Base-by-base conservation (phyloP, 495 filamentous ascomycete genomes). In the Lasiosphaeria miniovina region DNA sequence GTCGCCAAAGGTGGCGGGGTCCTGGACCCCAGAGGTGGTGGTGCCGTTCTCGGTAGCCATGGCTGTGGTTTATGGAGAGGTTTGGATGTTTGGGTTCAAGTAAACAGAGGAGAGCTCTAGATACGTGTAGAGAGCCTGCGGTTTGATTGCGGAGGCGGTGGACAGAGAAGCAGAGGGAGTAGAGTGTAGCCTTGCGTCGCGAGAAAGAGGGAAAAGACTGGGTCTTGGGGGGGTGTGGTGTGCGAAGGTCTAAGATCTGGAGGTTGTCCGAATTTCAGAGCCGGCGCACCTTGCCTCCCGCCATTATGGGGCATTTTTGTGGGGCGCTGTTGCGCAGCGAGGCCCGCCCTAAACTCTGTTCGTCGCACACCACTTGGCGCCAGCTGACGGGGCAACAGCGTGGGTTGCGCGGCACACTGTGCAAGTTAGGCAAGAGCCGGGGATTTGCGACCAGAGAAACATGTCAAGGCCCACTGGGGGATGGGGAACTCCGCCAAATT, bases 1-100 rank as follows among this genome's bases (percentile, higher is more conserved):
- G 24, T 65, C 64, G 59, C 56, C 64, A 24, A 24, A 24, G 57
- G 62, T 67, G 41, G 61, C n/a, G 61, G 57, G 57, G 54, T 64
- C 57, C 54, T 64, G 62, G 52, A 54, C 54, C 33, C 12, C 43
- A 46, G 61, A 63, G 35, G 61, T 57, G 56, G 69, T 68, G 52
- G 71, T 59, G 61, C 71, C 70, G 73, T 75, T 77, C 54, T 74
- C 61, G 48, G 72, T 63, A 57, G 70, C 54, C 75, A 81, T 79
- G 43, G 34, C 69, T 62, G 61, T 57, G 57, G 54, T 49, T 58
- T 55, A 46, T 17, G 40, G 12, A 3, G 7, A 24, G 6, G 41
- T 32, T 45, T 35, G 9, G 60, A 55, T 46, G 49, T 49, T 40
- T 55, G 33, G 45, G 31, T 43, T 36, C 11, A 15, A 11, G 10